Evolutionary conservation across 2,329 filamentous ascomycete species (phyloP).

Genomic region (Rasamsonia emersonii): DNA sequence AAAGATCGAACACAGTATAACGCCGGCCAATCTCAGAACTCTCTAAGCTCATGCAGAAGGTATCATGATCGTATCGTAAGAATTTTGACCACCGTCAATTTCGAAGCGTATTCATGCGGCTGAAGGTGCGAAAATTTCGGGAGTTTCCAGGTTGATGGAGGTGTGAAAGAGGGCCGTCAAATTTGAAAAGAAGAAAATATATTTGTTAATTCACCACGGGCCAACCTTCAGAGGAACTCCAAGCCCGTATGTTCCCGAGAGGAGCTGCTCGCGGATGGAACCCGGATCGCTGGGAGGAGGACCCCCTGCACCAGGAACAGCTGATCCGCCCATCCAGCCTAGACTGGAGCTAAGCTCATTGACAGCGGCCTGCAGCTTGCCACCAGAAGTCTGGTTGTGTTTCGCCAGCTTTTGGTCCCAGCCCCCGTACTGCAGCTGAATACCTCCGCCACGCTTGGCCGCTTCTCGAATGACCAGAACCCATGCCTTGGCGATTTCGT

Average conservation of each 20-base stretch:
- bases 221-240: slow-evolving; percentile 48
- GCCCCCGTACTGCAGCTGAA: slow-evolving; percentile 76
- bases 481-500: slow-evolving; percentile 93
- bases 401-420: slow-evolving; percentile 85
- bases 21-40: slow-evolving; percentile 31
- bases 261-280: slow-evolving; percentile 48
- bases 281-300: slow-evolving; percentile 31
- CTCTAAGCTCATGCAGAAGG: slow-evolving; percentile 34
- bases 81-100: slow-evolving; percentile 9
- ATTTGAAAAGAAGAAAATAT: neutral
- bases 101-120: slow-evolving; percentile 7
- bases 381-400: slow-evolving; percentile 80
- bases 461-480: slow-evolving; percentile 83
- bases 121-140: slow-evolving; percentile 3
- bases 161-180: neutral
- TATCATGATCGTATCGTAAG: slow-evolving; percentile 38
- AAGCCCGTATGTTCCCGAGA: slow-evolving; percentile 49
- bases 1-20: slow-evolving; percentile 23
- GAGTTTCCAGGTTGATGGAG: slow-evolving; percentile 2
- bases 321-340: slow-evolving; percentile 62
- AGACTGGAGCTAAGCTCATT: slow-evolving; percentile 65
- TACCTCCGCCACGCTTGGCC: slow-evolving; percentile 81
- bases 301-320: slow-evolving; percentile 19
- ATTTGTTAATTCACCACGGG: slow-evolving; percentile 38
- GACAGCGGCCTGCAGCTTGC: slow-evolving; percentile 71